These are phyloP conservation scores for Paecilomyces variotii DNA, from an alignment of 2,329 filamentous ascomycete species.

Conservation along the genomic window DNA sequence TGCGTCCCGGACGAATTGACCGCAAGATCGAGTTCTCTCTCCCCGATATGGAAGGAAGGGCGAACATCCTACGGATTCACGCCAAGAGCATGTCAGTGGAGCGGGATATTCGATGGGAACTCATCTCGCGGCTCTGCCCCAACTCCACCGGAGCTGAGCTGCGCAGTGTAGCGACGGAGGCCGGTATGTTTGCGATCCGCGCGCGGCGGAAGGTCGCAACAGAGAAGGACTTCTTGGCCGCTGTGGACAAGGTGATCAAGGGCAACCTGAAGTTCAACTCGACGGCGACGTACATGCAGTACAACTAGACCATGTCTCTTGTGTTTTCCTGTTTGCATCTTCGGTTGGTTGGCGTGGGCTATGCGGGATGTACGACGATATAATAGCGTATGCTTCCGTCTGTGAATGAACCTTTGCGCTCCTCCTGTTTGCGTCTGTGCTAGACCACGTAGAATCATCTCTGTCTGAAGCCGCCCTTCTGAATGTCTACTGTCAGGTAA, in stretches of 20 bases:
- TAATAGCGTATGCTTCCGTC: slow-evolving; percentile 2
- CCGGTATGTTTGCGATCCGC: slow-evolving; percentile 96
- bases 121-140: slow-evolving; percentile 92
- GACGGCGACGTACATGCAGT: slow-evolving; percentile 96
- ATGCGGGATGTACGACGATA: slow-evolving; percentile 26
- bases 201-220: slow-evolving; percentile 93
- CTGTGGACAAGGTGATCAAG: slow-evolving; percentile 99
- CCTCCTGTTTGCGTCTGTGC: background rate
- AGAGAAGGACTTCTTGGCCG: slow-evolving; percentile 96
- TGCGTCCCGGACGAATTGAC: slow-evolving; percentile 95
- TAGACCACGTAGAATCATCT: background rate
- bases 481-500: background rate
- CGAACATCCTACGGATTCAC: slow-evolving; percentile 96
- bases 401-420: background rate
- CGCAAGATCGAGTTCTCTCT: slow-evolving; percentile 98
- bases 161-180: slow-evolving; percentile 93
- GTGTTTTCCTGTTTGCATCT: slow-evolving; percentile 13
- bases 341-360: slow-evolving; percentile 18
- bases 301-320: slow-evolving; percentile 62
- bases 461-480: no score
- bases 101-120: slow-evolving; percentile 96
- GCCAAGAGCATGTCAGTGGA: slow-evolving; percentile 99
- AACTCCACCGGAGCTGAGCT: slow-evolving; percentile 96
- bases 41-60: slow-evolving; percentile 91
- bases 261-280: slow-evolving; percentile 99